Percentiles rank a stretch among this genome's conserved stretches.
Evolutionary conservation across 768 basidiomycete species (phyloP).

Genomic region (Dentipellis sp.): DNA sequence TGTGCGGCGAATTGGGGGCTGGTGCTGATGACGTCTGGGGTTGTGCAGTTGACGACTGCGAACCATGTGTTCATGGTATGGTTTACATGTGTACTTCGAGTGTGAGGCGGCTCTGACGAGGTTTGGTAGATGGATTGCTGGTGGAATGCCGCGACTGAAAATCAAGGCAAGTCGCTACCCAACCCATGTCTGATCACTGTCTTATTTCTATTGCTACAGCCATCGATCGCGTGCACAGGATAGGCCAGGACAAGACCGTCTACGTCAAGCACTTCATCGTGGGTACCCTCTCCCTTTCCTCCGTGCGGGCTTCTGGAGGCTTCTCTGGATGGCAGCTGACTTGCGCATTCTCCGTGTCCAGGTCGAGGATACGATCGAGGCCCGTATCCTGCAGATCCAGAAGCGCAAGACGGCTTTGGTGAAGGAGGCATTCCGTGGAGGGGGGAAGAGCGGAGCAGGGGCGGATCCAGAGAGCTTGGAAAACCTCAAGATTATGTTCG

Average conservation of each 20-base stretch:
- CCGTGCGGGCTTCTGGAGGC: neutral
- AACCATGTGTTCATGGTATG: constrained; percentile 83
- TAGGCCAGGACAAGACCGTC: constrained; percentile 76
- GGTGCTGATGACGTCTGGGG: neutral
- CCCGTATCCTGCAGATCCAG: constrained; percentile 73
- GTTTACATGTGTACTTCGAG: neutral
- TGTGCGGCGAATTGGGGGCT: neutral
- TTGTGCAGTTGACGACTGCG: constrained; percentile 55
- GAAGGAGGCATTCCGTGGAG: constrained; percentile 73
- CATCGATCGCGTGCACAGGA: constrained; percentile 78
- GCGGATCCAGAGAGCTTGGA: constrained; percentile 65
- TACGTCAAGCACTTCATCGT: constrained; percentile 84
- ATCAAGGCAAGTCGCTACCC: constrained; percentile 43
- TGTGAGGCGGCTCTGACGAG: neutral
- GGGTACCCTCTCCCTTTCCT: constrained; percentile 15
- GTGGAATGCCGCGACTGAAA: constrained; percentile 84
- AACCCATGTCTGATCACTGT: neutral
- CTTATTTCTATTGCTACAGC: constrained; percentile 29
- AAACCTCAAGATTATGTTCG: constrained; percentile 78
- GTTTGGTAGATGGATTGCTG: constrained; percentile 75
- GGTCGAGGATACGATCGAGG: constrained; percentile 71
- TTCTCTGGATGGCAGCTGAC: neutral
- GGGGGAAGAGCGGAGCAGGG: constrained; percentile 25
- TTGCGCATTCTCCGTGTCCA: constrained; percentile 19
- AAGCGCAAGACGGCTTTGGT: constrained; percentile 82